Base-by-base conservation (phyloP, 2,329 filamentous ascomycete genomes). In the Ophiostoma himal-ulmi region DNA sequence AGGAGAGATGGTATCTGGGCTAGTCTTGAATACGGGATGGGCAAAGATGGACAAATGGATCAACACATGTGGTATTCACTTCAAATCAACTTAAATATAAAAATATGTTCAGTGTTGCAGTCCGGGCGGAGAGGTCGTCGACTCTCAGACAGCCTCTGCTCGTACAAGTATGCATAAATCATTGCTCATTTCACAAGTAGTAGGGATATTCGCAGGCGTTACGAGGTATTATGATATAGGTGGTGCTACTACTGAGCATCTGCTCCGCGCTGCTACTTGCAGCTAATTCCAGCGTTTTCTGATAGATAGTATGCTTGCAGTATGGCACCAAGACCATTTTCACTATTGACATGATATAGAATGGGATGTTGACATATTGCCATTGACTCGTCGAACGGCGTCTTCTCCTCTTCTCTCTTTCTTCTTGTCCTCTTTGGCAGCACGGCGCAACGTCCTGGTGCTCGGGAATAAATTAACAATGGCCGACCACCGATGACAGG, bases 131-230 rank as follows among this genome's bases (percentile, higher is more conserved):
- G 52, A 26, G 52, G 52, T 30, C 14, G 52, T 26, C 22, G 22
- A 57, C 52, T 57, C 22, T 57, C 52, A 57, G 52, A 57, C 52
- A 13, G 22, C 52, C 52, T 57, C 52, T n/a, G 52, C 52, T 26
- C 52, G 44, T 17, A 17, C 44, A 48, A 48, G 14, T 48, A 48
- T 48, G 14, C 44, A 17, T 57, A 26, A 6, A 57, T 8, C 52
- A 57, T 57, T 8, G n/a, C n/a, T 57, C 22, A 22, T 57, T 57
- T 57, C 52, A 57, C n/a, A 26, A 26, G 8, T 57, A 30, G 52
- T 57, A 57, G 52, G 52, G 52, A 26, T 57, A 8, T 22, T 57
- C 14, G 52, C 17, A 11, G 52, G 52, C 22, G 52, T 57, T 57
- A 57, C 52, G 52, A 22, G 22, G n/a, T 57, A 44, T 44, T 57